These are phyloP conservation scores for Rhododendron williamsianum DNA, from an alignment of 148 eudicot species.

Conservation along the genomic window DNA sequence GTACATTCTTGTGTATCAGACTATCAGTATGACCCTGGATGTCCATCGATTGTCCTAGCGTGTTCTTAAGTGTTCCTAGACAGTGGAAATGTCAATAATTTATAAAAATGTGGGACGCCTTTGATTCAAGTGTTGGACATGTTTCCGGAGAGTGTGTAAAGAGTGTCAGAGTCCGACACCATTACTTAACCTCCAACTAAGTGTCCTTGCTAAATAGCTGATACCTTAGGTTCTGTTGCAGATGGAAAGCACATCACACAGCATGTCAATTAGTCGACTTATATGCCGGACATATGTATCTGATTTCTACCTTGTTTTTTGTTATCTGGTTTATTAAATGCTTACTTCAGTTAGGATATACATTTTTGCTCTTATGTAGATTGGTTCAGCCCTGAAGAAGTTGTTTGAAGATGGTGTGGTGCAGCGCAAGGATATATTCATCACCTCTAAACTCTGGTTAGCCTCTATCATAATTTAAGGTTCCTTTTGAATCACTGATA, in stretches of 20 bases:
- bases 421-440: constrained; percentile 49
- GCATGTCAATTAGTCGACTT: not conserved
- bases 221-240: not conserved
- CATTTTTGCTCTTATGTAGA: constrained; percentile 15
- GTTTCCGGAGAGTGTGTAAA: not conserved
- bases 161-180: not conserved
- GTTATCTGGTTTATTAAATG: not conserved
- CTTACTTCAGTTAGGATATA: not conserved
- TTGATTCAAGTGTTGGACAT: not conserved
- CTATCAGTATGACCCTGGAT: too few relatives aligned
- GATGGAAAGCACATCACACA: not conserved
- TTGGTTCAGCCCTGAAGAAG: constrained; percentile 48
- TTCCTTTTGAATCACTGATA: not conserved
- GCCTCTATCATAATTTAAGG: not conserved
- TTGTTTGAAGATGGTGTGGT: constrained; percentile 46
- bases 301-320: not conserved
- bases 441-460: constrained; percentile 64
- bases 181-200: not conserved
- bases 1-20: too few relatives aligned
- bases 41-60: too few relatives aligned
- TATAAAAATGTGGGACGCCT: not conserved
- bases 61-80: too few relatives aligned
- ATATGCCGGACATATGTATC: not conserved
- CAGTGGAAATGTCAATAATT: too few relatives aligned
- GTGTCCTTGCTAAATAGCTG: not conserved